Evolutionary conservation across 176 grass and related monocot genomes (phyloP), one percentile per base, ranked within the genome.

Genomic region (Carex parvula): DNA sequence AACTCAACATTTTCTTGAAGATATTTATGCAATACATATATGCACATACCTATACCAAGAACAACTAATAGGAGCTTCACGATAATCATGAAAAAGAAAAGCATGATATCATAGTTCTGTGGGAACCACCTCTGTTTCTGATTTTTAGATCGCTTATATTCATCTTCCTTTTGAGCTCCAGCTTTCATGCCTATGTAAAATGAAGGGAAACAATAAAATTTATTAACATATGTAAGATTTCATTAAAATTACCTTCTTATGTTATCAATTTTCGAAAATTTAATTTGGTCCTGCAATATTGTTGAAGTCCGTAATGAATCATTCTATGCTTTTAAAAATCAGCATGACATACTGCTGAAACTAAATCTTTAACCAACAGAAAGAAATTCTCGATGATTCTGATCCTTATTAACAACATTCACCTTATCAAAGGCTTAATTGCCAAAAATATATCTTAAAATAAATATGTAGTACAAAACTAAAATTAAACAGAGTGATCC

Each of bases 61-160:
- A 74, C 44, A 52, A 74, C 20, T 3, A 74, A 74, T 26, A 74
- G 70, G 26, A 74, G 70, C 44, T 74, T 74, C 52, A 74, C 6
- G 8, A 74, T 53, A 15, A 74, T 50, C 70, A 53, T 74, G 70
- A 74, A 22, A 24, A 74, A 74, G 70, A 5, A 74, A 53, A 52
- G 1, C 14, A 20, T 11, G 7, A 29, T 44, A 14, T 74, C 70
- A 53, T 74, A 74, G 70, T 74, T 74, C 11, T 2, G 20, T 5
- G 70, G 70, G 10, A 74, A 22, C 44, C 6, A 4, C 6, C n/a
- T 22, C 11, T 22, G 70, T 10, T 50, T 13, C 21, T 52, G 20
- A 74, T 24, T 2, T n/a, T 73, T 20, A 22, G 70, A 12, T 48
- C 41, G 2, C 17, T 24, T 46, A 73, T 20, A 4, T 73, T 4